Conservation (phyloP, 768 basidiomycete species). For the Tubosaeta brunneosetosa region DNA sequence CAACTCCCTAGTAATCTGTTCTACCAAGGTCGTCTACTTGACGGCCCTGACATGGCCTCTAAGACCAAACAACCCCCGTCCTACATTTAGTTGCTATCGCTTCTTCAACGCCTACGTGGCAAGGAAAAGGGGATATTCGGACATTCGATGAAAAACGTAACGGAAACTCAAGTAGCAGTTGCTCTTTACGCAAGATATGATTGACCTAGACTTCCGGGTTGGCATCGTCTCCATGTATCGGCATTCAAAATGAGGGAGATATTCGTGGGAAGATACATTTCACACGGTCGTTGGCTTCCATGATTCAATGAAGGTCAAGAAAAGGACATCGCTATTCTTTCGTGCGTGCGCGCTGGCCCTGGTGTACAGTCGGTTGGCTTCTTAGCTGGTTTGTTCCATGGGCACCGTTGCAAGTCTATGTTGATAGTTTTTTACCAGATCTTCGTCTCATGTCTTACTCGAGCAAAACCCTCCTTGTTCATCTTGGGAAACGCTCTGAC, state of each 20-base stretch:
- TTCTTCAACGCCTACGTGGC: conserved; percentile 75
- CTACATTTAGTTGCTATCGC: conserved; percentile 78
- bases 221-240: conserved; percentile 93
- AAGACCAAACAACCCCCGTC: conserved; percentile 71
- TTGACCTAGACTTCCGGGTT: conserved; percentile 52
- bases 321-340: conserved; percentile 96
- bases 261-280: conserved; percentile 79
- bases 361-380: conserved; percentile 84
- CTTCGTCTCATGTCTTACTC: conserved; percentile 88
- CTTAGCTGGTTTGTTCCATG: conserved; percentile 55
- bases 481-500: conserved; percentile 89
- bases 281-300: conserved; percentile 98
- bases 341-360: conserved; percentile 91
- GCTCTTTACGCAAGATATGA: conserved; percentile 61
- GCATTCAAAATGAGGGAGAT: conserved; percentile 57
- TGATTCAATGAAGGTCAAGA: conserved; percentile 99
- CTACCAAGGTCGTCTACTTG: conserved; percentile 72
- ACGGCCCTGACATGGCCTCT: conserved; percentile 83
- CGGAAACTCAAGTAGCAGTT: conserved; percentile 72
- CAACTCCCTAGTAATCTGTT: conserved; percentile 83
- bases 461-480: conserved; percentile 91
- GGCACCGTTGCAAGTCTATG: neutral
- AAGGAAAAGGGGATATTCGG: conserved; percentile 50
- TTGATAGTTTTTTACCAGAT: conserved; percentile 39
- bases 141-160: conserved; percentile 71